Conservation (phyloP, 148 eudicot species). For the Camellia granthamiana region DNA sequence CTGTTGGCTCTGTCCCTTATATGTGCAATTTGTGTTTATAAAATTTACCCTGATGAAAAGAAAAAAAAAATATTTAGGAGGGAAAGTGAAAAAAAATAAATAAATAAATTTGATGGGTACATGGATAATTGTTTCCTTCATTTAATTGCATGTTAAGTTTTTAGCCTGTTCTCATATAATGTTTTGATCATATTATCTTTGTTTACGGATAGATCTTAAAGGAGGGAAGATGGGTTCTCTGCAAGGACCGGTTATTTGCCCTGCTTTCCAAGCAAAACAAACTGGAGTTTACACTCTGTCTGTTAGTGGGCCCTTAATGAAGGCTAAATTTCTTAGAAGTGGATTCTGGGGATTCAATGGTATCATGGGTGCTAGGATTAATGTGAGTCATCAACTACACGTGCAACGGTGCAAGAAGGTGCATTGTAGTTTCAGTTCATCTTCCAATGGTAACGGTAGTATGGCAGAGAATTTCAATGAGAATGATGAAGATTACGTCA, state of each 20-base stretch:
- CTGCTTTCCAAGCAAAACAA: constrained; percentile 56
- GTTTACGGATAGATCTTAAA: constrained; percentile 10
- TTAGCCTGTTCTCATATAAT: not conserved
- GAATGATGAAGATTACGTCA: constrained; percentile 77
- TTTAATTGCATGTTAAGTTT: not conserved
- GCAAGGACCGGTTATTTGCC: constrained; percentile 76
- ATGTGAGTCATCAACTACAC: constrained; percentile 26
- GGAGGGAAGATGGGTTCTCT: constrained; percentile 58
- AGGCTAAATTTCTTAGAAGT: constrained; percentile 40
- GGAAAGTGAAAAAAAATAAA: no score
- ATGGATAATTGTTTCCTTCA: not conserved
- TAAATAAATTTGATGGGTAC: not conserved
- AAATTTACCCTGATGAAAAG: no score
- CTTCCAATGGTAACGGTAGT: constrained; percentile 78
- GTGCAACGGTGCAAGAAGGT: constrained; percentile 40
- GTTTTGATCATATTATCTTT: not conserved
- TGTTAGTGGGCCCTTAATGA: constrained; percentile 36
- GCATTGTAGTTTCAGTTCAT: constrained; percentile 70
- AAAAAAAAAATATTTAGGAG: no score
- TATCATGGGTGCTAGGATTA: constrained; percentile 27
- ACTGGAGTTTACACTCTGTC: constrained; percentile 38
- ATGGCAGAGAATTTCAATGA: constrained; percentile 82
- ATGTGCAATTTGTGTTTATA: no score
- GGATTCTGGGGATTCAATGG: constrained; percentile 56
- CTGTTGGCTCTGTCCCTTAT: no score